Evolutionary conservation across 805 yeast genomes (phyloP).

Genomic region (Sugiyamaella smithiae): DNA sequence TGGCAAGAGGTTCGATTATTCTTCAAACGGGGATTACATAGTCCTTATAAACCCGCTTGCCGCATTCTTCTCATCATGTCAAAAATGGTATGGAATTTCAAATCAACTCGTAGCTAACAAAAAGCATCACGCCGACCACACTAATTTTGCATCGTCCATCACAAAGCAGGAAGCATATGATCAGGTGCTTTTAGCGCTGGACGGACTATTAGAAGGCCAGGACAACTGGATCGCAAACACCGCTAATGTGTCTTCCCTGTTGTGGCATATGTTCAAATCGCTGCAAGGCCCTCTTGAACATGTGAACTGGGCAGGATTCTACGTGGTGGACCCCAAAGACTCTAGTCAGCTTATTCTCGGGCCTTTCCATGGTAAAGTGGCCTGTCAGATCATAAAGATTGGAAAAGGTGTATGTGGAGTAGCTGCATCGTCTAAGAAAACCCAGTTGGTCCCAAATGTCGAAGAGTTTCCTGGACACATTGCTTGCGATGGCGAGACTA

Average conservation of each 20-base stretch:
- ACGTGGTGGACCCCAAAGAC: slow-evolving; percentile 48
- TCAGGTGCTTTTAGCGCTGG: slow-evolving; percentile 56
- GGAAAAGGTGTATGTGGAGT: slow-evolving; percentile 93
- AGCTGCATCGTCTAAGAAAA: slow-evolving; percentile 57
- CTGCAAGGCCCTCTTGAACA: slow-evolving; percentile 39
- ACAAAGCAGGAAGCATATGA: slow-evolving; percentile 53
- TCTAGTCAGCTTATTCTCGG: slow-evolving; percentile 62
- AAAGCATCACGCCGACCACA: slow-evolving; percentile 68
- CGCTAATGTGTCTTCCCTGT: slow-evolving; percentile 77
- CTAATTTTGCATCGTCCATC: slow-evolving; percentile 45
- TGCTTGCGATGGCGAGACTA: slow-evolving; percentile 95
- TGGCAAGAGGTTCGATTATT: no score
- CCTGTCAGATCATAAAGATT: slow-evolving; percentile 76
- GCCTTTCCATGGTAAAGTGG: slow-evolving; percentile 96
- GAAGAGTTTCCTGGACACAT: slow-evolving; percentile 84
- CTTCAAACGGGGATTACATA: no score
- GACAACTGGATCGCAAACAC: slow-evolving; percentile 86
- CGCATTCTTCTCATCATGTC: no score
- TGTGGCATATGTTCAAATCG: slow-evolving; percentile 85
- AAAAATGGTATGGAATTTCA: no score
- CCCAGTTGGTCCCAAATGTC: slow-evolving; percentile 80
- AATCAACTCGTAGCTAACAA: neutral
- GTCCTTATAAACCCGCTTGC: no score
- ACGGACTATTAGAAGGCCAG: slow-evolving; percentile 61
- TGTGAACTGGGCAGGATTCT: slow-evolving; percentile 95